Evolutionary conservation across 2,329 filamentous ascomycete genomes (phyloP).

Genomic region (Ophiocordyceps camponoti-leonardi): DNA sequence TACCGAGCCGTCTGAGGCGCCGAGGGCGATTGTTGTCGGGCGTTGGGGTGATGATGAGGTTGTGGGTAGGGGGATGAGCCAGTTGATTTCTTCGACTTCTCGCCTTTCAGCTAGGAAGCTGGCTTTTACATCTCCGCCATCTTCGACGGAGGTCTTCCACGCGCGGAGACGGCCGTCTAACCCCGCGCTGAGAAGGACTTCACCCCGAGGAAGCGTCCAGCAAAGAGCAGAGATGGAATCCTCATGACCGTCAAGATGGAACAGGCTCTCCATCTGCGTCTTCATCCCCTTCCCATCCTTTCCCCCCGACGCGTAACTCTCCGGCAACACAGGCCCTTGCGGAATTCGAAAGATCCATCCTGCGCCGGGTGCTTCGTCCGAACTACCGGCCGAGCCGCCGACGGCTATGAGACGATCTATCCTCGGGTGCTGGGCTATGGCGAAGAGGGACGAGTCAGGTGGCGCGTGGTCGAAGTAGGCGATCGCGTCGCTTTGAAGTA

Average conservation of each 20-base stretch:
- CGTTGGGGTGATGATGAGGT: constrained; percentile 45
- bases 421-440: constrained; percentile 81
- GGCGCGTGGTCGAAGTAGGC: constrained; percentile 88
- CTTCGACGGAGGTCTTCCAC: constrained; percentile 36
- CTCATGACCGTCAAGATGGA: constrained; percentile 71
- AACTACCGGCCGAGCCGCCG: constrained; percentile 51
- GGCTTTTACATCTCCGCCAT: constrained; percentile 29
- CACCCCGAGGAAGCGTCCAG: constrained; percentile 70
- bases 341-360: constrained; percentile 72
- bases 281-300: too few species aligned
- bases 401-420: constrained; percentile 67
- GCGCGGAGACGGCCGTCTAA: constrained; percentile 69
- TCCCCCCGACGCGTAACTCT: constrained; percentile 43
- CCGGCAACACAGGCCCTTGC: constrained; percentile 52
- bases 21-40: constrained; percentile 68
- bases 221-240: constrained; percentile 78
- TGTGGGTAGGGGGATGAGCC: constrained; percentile 64
- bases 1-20: constrained; percentile 77
- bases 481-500: constrained; percentile 77
- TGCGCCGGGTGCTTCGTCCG: constrained; percentile 49
- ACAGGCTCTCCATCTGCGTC: constrained; percentile 41
- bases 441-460: constrained; percentile 71
- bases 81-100: constrained; percentile 92
- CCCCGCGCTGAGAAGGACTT: constrained; percentile 74
- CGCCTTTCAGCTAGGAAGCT: constrained; percentile 58